Percentiles rank a stretch among this genome's conserved stretches.
These are phyloP conservation scores for Pichia phayaonensis DNA, from an alignment of 805 yeast genomes.

Conservation along the genomic window DNA sequence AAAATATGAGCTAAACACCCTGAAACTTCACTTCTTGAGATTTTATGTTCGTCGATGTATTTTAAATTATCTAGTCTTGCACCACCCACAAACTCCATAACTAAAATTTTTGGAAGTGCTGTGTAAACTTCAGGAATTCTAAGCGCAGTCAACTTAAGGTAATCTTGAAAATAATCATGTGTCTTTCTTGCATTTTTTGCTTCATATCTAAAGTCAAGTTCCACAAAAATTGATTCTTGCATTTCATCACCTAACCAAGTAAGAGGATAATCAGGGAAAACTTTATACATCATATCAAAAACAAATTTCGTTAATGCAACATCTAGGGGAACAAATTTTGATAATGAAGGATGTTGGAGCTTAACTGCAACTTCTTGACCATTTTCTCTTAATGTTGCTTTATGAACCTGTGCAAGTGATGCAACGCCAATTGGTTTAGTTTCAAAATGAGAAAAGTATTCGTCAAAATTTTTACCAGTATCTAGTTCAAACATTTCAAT, in stretches of 20 bases:
- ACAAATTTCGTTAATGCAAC: constrained; percentile 70
- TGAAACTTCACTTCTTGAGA: constrained; percentile 72
- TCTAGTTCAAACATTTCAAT: constrained; percentile 60
- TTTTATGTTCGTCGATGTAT: constrained; percentile 53
- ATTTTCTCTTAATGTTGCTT: constrained; percentile 49
- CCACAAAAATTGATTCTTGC: constrained; percentile 80
- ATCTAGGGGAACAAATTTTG: constrained; percentile 87
- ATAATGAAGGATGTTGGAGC: constrained; percentile 84
- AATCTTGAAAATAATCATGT: constrained; percentile 52
- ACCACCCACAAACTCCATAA: constrained; percentile 85
- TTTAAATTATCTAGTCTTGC: constrained; percentile 71
- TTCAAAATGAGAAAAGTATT: constrained; percentile 59
- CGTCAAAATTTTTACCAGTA: constrained; percentile 51
- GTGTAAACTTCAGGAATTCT: constrained; percentile 66
- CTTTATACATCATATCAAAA: constrained; percentile 61
- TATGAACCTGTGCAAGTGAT: constrained; percentile 91
- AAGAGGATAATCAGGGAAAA: constrained; percentile 90
- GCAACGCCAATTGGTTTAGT: constrained; percentile 88
- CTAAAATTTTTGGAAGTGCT: constrained; percentile 62
- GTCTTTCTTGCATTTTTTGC: constrained; percentile 77
- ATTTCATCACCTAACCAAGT: constrained; percentile 95
- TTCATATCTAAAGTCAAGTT: constrained; percentile 80
- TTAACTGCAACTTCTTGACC: constrained; percentile 82
- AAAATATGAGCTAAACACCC: constrained; percentile 83
- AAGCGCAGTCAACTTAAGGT: constrained; percentile 59